Evolutionary conservation across 495 filamentous ascomycete species (phyloP), one percentile per base, ranked within the genome.

Genomic region (Hyaloscypha variabilis): DNA sequence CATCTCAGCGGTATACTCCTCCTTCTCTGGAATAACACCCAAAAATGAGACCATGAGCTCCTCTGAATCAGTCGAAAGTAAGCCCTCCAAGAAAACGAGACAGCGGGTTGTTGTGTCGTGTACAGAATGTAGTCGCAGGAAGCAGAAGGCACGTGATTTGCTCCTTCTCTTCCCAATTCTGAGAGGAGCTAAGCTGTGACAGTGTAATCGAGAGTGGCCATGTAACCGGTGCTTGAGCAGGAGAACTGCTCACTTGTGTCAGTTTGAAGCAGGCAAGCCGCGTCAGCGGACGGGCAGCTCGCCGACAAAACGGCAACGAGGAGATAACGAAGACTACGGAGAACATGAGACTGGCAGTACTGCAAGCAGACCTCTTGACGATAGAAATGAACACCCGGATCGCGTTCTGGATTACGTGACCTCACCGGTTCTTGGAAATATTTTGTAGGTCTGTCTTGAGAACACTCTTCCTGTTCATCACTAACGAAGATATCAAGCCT

Each of bases 191-290:
- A 13, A 28, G 31, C 5, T 26, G 17, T 3, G 5, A 34, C 24
- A 60, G 58, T 46, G 58, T 23, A 50, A 60, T 25, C 17, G 58
- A 28, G 31, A 25, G 28, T 60, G 58, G 58, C 39, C 58, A 19
- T 60, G 58, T 26, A 60, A 60, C 39, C 58, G 23, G 21, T 60
- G 58, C 24, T 50, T 60, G 31, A 34, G 34, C 21, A 31, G 58
- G 14, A 11, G 39, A 26, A 4, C 26, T 25, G 34, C 17, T n/a
- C 34, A 59, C 17, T 34, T 59, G 8, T 59, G 56, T 34, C 26
- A 23, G 19, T 59, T 19, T 30, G 56, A 39, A 23, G 56, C 8
- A n/a, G 30, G 23, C 5, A 39, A 39, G 30, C 28, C 26, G 5
- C 29, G 4, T 34, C 26, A 3, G 34, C 2, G 34, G 10, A 10